These are phyloP conservation scores for Coniochaeta sp. DNA, from an alignment of 2,329 filamentous ascomycete species.

Conservation along the genomic window DNA sequence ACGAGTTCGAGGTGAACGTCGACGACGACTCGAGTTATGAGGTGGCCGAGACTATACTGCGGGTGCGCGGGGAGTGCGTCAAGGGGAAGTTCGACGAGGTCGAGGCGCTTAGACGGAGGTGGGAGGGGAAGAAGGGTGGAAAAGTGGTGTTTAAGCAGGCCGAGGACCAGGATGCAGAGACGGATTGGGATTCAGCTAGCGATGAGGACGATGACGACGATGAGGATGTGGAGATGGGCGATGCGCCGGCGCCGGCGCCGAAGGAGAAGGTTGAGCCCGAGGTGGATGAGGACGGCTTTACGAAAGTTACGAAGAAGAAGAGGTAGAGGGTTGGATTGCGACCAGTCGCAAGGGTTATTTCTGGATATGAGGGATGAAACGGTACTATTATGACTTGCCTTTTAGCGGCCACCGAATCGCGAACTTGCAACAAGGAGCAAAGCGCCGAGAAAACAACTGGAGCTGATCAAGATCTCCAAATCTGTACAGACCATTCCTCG, in stretches of 20 bases:
- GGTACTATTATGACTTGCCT: not conserved
- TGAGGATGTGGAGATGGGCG: constrained; percentile 59
- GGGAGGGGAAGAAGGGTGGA: constrained; percentile 53
- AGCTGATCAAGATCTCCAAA: not conserved
- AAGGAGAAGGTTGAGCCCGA: constrained; percentile 62
- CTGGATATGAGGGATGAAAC: not conserved
- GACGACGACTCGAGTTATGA: constrained; percentile 80
- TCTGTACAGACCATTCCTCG: not conserved
- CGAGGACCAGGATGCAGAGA: constrained; percentile 48
- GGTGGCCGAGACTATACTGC: constrained; percentile 66
- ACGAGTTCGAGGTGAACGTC: constrained; percentile 90
- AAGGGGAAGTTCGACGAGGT: constrained; percentile 61
- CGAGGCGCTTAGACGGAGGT: constrained; percentile 54
- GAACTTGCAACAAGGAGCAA: not conserved
- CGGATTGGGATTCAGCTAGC: constrained; percentile 51
- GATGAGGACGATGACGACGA: constrained; percentile 42
- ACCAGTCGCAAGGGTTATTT: not conserved
- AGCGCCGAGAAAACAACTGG: not conserved
- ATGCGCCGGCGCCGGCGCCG: constrained; percentile 40
- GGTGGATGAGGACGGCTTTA: constrained; percentile 77
- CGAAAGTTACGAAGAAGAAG: constrained; percentile 64
- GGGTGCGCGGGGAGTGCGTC: constrained; percentile 54
- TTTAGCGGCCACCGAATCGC: not conserved
- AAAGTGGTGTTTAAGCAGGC: constrained; percentile 50
- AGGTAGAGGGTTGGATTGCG: constrained; percentile 30